Base-by-base conservation (phyloP, 331 rosid genomes). In the Malus hybrid region DNA sequence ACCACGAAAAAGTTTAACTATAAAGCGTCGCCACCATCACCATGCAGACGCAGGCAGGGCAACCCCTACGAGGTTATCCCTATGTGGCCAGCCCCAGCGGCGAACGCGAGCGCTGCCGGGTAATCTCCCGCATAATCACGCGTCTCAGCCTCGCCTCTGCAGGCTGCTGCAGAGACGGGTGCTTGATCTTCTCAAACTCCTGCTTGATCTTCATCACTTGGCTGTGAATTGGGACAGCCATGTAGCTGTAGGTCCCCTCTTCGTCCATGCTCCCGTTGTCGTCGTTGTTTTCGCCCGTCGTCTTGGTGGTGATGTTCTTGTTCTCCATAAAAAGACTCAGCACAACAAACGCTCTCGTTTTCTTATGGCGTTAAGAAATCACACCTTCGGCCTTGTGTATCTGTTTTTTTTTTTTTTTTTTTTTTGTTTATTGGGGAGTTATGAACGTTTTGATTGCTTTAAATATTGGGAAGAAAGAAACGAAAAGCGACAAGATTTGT, bases 171-270 rank as follows among this genome's bases (percentile, higher is more conserved):
- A 91, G 86, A 0, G 96, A 89, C 3, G 97, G 96, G 20, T 89
- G 90, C 67, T 81, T 86, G 72, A 79, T 80, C 67, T 83, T 91
- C 88, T 91, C 97, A 0, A 83, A 84, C 79, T 93, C 98, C 72
- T 79, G 70, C 86, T 89, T 93, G 18, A 93, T 88, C 79, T 89
- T 93, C 20, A 85, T 82, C 7, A 93, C 93, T 77, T 91, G 98
- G 82, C 77, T 91, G 46, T 93, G 98, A 83, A 93, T 77, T 19
- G 88, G 88, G 50, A 75, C 77, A 4, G 86, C 84, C 72, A 52
- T 68, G 50, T 33, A 7, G 2, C 44, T 68, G 50, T 33, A 7
- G 2, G 13, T 75, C 3, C 76, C 82, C 64, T 77, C 80, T 31
- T 39, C 59, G 4, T 36, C 57, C 61, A 36, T 33, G 61, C 2